Base-by-base conservation (phyloP, 2,329 filamentous ascomycete genomes). In the Fusarium annulatum region DNA sequence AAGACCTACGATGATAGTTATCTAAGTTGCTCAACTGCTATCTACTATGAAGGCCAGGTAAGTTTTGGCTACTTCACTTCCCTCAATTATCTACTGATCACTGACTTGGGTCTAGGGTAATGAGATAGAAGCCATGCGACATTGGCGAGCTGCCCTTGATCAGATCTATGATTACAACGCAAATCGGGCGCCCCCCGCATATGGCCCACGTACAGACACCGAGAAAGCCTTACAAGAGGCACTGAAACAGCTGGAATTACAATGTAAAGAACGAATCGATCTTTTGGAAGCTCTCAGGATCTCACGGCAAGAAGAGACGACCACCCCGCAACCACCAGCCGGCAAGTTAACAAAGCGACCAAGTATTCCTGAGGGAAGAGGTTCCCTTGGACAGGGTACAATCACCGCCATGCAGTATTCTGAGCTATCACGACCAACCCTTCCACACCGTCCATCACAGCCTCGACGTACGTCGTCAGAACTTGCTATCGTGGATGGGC, bases 1-100 rank as follows among this genome's bases (percentile, higher is more conserved):
- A 98, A 97, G 88, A 97, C 95, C 63, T 98, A 98, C 85, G 96
- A 98, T 85, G 95, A 98, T 83, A 95, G 93, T 83, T 98, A 97
- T 84, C 85, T 98, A 77, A 95, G 93, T 80, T 98, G 95, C 84
- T 98, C 95, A 19, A 98, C 95, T 4, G 96, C 96, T 43, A 94
- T 97, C 60, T 98, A 97, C 84, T 98, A 97, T 82, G 96, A 99
- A 85, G 91, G 92, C 81, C 93, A 97, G 90, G 95, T 97, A 84
- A 61, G 77, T 75, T 58, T 23, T 30, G 9, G 51, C 28, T n/a
- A 28, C 59, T 52, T n/a, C 56, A 28, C 43, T 30, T 26, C 33
- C 30, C 19, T 41, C 59, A 58, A 38, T 63, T 62, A 30, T 52
- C 46, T 41, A 34, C 65, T 76, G 51, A 76, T 45, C 38, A n/a